Conservation (phyloP, 805 yeast genomes). For the Candida ulmi region DNA sequence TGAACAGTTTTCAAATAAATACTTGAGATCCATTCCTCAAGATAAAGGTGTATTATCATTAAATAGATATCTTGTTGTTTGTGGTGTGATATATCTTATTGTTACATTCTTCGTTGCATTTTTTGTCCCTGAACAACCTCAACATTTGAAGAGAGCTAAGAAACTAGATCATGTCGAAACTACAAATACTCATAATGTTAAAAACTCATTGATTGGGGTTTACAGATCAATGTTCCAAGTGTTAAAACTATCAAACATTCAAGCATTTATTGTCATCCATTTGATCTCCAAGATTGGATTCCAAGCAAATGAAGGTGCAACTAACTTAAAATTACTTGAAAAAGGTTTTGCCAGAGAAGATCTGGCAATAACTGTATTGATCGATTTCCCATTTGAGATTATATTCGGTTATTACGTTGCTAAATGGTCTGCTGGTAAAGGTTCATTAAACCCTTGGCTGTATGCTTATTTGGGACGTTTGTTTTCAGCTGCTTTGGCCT, state of each 20-base stretch:
- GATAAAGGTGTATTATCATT: constrained; percentile 65
- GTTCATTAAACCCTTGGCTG: constrained; percentile 85
- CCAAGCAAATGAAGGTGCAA: constrained; percentile 94
- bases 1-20: constrained; percentile 86
- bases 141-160: constrained; percentile 29
- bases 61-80: constrained; percentile 68
- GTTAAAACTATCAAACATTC: constrained; percentile 65
- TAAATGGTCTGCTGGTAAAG: constrained; percentile 78
- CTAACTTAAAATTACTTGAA: constrained; percentile 84
- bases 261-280: constrained; percentile 67
- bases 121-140: constrained; percentile 69
- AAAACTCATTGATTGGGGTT: constrained; percentile 40
- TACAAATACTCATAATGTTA: constrained; percentile 18
- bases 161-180: constrained; percentile 25
- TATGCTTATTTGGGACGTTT: constrained; percentile 81
- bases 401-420: constrained; percentile 95
- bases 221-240: constrained; percentile 65
- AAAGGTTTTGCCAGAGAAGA: constrained; percentile 93
- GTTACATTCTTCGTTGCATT: constrained; percentile 59
- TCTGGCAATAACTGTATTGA: constrained; percentile 82
- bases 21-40: constrained; percentile 55
- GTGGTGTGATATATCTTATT: constrained; percentile 67
- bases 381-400: constrained; percentile 95
- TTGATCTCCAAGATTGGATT: constrained; percentile 84
- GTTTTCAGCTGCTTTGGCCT: constrained; percentile 70